Evolutionary conservation across 1,284 basidiomycete species (phyloP).

Genomic region (Tremellales sp.): DNA sequence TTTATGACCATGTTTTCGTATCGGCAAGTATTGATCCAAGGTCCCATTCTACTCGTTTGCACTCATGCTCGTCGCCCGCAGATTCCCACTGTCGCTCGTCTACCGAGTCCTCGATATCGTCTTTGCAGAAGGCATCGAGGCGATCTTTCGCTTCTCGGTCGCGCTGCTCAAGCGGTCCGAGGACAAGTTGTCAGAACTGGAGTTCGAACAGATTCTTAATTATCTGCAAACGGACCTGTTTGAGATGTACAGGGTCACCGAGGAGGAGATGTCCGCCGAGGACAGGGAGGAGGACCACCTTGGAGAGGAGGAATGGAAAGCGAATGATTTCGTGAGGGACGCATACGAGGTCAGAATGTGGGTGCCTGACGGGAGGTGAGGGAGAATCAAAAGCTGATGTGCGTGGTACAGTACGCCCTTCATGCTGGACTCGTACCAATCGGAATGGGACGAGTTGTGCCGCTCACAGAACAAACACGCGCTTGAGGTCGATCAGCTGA

Average conservation of each 20-base stretch:
- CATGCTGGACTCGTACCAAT: slow-evolving; percentile 82
- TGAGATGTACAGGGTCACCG: slow-evolving; percentile 64
- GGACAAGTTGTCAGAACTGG: slow-evolving; percentile 66
- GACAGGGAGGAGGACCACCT: slow-evolving; percentile 8
- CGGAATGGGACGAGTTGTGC: slow-evolving; percentile 75
- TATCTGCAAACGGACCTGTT: slow-evolving; percentile 79
- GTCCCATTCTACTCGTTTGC: slow-evolving; percentile 3
- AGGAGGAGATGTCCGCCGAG: slow-evolving; percentile 30
- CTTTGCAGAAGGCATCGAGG: slow-evolving; percentile 93
- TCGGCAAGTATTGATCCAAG: slow-evolving; percentile 58
- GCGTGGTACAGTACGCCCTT: slow-evolving; percentile 62
- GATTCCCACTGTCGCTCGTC: slow-evolving; percentile 92
- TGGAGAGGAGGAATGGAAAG: slow-evolving; percentile 55
- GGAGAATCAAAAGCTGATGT: neutral
- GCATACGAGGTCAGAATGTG: slow-evolving; percentile 71
- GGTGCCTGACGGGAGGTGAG: slow-evolving; percentile 15
- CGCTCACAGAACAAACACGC: slow-evolving; percentile 70
- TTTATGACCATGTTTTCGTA: slow-evolving; percentile 97
- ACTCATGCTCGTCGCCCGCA: slow-evolving; percentile 40
- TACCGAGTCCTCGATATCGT: slow-evolving; percentile 82
- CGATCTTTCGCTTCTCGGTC: slow-evolving; percentile 91
- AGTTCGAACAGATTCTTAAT: slow-evolving; percentile 81
- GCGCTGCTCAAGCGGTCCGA: slow-evolving; percentile 86
- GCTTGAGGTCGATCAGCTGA: slow-evolving; percentile 71
- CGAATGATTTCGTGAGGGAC: slow-evolving; percentile 79